Evolutionary conservation across 768 basidiomycete species (phyloP).

Genomic region (Amanita pallidorosea): DNA sequence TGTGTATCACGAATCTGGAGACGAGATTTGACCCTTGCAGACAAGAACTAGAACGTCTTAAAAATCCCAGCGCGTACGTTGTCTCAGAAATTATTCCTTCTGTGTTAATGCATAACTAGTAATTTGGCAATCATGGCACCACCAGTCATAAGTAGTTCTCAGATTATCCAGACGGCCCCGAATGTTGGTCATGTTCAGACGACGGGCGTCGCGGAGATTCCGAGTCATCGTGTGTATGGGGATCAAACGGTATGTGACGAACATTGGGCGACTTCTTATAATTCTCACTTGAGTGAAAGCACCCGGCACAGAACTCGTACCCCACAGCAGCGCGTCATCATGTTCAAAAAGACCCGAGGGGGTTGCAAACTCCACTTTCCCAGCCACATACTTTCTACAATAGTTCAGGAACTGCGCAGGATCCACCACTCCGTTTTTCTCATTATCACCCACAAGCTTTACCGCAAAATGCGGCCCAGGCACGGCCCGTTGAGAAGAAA

Average conservation of each 20-base stretch:
- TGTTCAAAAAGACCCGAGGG: background rate
- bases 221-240: background rate
- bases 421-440: background rate
- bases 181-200: background rate
- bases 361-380: background rate
- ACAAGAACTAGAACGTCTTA: conserved; percentile 2
- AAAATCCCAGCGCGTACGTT: background rate
- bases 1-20: background rate
- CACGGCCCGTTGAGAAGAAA: background rate
- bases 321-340: background rate
- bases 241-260: background rate
- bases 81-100: background rate
- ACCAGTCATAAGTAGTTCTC: background rate
- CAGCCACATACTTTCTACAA: background rate
- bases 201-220: background rate
- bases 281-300: background rate
- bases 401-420: background rate
- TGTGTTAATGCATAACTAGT: background rate
- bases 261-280: background rate
- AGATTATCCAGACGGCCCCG: background rate
- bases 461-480: background rate
- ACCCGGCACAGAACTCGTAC: background rate
- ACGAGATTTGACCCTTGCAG: background rate
- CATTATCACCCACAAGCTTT: background rate
- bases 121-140: background rate